Conservation (phyloP, 1,139 yeast species). For the Hemisphaericaspora lyxosophila region DNA sequence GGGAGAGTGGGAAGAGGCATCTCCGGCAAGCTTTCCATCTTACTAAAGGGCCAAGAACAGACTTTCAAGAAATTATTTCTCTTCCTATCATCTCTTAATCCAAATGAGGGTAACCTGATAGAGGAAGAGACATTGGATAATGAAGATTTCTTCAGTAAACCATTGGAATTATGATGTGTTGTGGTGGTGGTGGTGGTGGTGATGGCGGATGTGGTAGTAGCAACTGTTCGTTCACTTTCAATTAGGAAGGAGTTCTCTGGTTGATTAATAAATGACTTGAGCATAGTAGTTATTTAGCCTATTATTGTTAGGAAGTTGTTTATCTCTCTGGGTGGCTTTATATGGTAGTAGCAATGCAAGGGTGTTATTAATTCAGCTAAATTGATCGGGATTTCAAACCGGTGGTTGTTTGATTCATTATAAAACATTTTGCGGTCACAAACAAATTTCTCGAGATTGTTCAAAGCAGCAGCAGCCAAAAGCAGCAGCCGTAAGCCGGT, state of each 20-base stretch:
- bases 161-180: neutral
- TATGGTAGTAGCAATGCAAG: neutral
- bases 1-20: neutral
- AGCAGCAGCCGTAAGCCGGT: no score
- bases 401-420: no score
- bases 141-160: constrained; percentile 4
- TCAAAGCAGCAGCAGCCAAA: no score
- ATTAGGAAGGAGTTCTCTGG: constrained; percentile 11
- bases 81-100: constrained; percentile 2
- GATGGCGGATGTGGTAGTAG: constrained; percentile 6
- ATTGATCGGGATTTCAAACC: no score
- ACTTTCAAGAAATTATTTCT: constrained; percentile 15
- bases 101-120: constrained; percentile 9
- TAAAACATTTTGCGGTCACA: neutral
- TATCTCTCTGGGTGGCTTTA: no score
- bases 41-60: constrained; percentile 16
- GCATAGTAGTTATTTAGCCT: constrained; percentile 6
- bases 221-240: constrained; percentile 8
- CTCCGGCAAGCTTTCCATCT: constrained; percentile 9
- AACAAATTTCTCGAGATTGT: neutral
- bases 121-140: constrained; percentile 5
- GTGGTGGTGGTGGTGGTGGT: constrained; percentile 5
- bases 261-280: constrained; percentile 11
- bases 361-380: neutral
- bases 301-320: neutral